Conservation (phyloP, 306 rosid species). For the Sesbania bispinosa region DNA sequence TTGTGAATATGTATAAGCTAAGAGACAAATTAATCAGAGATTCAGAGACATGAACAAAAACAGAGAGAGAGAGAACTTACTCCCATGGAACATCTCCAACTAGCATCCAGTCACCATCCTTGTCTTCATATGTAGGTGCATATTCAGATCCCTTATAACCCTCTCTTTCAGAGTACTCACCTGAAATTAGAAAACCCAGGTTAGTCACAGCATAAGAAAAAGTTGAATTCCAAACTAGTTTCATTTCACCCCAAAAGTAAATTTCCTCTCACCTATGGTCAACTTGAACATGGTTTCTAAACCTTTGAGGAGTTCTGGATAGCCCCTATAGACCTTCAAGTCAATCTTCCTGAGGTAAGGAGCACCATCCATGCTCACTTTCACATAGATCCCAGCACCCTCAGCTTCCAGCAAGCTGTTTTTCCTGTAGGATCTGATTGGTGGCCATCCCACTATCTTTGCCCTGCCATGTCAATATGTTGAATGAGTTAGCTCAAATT, state of each 20-base stretch:
- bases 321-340: slow-evolving; percentile 54
- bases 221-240: neutral
- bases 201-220: neutral
- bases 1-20: neutral
- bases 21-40: too few species aligned
- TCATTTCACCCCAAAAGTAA: neutral
- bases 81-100: slow-evolving; percentile 99
- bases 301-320: slow-evolving; percentile 63
- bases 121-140: slow-evolving; percentile 90
- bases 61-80: slow-evolving; percentile 47
- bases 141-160: slow-evolving; percentile 85
- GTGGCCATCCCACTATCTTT: slow-evolving; percentile 96
- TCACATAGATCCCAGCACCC: slow-evolving; percentile 57
- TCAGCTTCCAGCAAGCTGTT: slow-evolving; percentile 71
- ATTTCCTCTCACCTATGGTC: slow-evolving; percentile 46
- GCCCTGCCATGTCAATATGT: slow-evolving; percentile 43
- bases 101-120: slow-evolving; percentile 95
- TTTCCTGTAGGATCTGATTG: slow-evolving; percentile 71
- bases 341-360: slow-evolving; percentile 94
- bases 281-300: slow-evolving; percentile 78
- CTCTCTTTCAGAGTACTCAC: slow-evolving; percentile 78
- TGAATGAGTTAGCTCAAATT: neutral
- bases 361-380: slow-evolving; percentile 97
- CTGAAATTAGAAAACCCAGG: slow-evolving; percentile 28
- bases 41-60: neutral